A percentile compares a stretch with the other conserved stretches of the same genome.
These are phyloP conservation scores for Thalassiosira livingstoniorum DNA, from an alignment of 352 stramenopile genomes.

Conservation along the genomic window DNA sequence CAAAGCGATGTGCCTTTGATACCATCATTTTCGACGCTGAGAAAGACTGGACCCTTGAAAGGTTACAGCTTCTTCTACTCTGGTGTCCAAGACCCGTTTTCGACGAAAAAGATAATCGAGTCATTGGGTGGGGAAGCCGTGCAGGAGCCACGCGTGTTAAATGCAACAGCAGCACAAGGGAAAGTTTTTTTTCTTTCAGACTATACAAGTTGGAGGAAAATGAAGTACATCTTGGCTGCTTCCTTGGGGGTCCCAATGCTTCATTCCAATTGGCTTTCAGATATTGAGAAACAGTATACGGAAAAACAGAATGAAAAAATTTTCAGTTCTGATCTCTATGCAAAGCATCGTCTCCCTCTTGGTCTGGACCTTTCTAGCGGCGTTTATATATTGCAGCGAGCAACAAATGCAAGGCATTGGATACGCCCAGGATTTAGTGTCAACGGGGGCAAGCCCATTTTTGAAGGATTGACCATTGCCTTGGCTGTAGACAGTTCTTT, in stretches of 20 bases:
- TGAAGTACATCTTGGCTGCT: conserved; percentile 60
- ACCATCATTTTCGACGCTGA: conserved; percentile 31
- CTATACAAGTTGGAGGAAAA: conserved; percentile 44
- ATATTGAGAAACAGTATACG: conserved; percentile 50
- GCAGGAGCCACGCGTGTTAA: too few species aligned
- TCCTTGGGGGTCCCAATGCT: conserved; percentile 57
- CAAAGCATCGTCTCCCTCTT: conserved; percentile 54
- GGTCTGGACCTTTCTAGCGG: conserved; percentile 51
- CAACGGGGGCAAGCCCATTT: conserved; percentile 46
- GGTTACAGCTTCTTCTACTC: conserved; percentile 59
- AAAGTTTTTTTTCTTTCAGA: conserved; percentile 30
- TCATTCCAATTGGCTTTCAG: conserved; percentile 55
- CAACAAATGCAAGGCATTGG: conserved; percentile 55
- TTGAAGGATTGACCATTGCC: conserved; percentile 64
- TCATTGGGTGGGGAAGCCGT: conserved; percentile 18
- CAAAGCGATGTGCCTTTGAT: conserved; percentile 31
- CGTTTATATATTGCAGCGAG: conserved; percentile 50
- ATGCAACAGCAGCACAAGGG: not conserved
- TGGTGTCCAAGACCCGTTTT: too few species aligned
- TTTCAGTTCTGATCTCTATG: conserved; percentile 60
- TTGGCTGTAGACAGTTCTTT: conserved; percentile 42
- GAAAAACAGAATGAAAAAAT: conserved; percentile 37
- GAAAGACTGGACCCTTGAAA: conserved; percentile 30
- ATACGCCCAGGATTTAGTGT: conserved; percentile 36
- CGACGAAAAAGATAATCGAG: conserved; percentile 50